Conservation (phyloP, 2,329 filamentous ascomycete species). For the Mollisia scopiformis region DNA sequence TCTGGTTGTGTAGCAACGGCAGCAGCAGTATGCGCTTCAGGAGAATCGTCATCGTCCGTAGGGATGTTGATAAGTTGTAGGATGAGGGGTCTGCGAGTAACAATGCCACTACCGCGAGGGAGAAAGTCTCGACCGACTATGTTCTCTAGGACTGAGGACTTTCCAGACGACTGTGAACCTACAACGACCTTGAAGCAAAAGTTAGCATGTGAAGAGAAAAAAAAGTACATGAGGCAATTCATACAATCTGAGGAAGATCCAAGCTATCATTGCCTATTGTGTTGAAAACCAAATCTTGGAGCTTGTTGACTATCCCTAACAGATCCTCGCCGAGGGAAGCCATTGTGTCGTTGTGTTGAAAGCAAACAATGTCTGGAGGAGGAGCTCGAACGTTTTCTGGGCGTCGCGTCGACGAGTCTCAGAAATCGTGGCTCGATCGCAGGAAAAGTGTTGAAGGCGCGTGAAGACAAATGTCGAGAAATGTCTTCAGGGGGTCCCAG, state of each 20-base stretch:
- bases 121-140: conserved; percentile 98
- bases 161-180: conserved; percentile 96
- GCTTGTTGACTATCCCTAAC: conserved; percentile 93
- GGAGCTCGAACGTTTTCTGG: conserved; percentile 9
- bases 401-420: conserved; percentile 21
- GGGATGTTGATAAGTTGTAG: conserved; percentile 98
- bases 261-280: conserved; percentile 99
- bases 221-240: conserved; percentile 35
- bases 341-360: conserved; percentile 56
- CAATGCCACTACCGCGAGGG: conserved; percentile 93
- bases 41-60: conserved; percentile 63
- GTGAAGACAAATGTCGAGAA: not conserved
- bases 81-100: conserved; percentile 91
- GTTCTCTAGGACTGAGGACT: conserved; percentile 98
- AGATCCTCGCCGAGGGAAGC: conserved; percentile 94
- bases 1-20: conserved; percentile 67
- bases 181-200: conserved; percentile 77
- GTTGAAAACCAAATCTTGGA: conserved; percentile 99
- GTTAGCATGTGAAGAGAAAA: conserved; percentile 19
- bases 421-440: not conserved
- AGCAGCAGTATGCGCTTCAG: conserved; percentile 76
- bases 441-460: not conserved
- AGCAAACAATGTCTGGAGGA: not conserved
- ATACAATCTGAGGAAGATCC: conserved; percentile 96
- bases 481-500: conserved; percentile 31